These are phyloP conservation scores for Quercus lobata DNA, from an alignment of 331 rosid genomes.

Conservation along the genomic window DNA sequence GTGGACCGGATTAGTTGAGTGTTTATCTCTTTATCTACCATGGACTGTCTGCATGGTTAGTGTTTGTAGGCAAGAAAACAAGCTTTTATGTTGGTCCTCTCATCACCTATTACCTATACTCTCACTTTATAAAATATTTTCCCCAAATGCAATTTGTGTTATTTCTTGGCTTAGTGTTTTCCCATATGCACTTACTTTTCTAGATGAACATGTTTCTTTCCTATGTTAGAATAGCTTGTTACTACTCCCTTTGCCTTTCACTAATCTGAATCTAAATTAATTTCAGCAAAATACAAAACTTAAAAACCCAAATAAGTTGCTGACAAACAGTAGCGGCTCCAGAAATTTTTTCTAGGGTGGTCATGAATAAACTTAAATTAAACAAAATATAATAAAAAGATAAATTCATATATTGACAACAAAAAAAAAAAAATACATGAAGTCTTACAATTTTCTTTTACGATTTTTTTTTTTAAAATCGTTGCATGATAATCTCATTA, in stretches of 20 bases:
- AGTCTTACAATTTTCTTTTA: no score
- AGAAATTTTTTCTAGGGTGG: no score
- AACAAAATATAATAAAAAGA: no score
- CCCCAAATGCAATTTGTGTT: no score
- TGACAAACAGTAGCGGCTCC: no score
- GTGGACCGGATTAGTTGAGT: slow-evolving; percentile 10
- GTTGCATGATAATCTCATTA: no score
- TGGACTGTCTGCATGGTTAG: slow-evolving; percentile 15
- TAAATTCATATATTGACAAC: no score
- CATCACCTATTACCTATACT: neutral
- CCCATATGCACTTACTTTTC: neutral
- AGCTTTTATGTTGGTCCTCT: neutral
- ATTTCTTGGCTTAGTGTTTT: neutral
- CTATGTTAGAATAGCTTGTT: neutral
- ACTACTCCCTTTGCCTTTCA: neutral
- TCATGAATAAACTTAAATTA: no score
- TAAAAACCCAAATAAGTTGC: no score
- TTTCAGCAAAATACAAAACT: no score
- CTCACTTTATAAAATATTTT: neutral
- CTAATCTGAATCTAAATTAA: neutral
- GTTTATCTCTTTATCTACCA: slow-evolving; percentile 39
- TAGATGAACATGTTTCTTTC: neutral
- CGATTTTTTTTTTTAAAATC: no score
- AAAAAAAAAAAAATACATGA: no score
- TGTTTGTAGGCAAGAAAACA: neutral